phyloP scores from a whole-genome alignment of 768 basidiomycete species.

The Tulasnella sp. region DNA sequence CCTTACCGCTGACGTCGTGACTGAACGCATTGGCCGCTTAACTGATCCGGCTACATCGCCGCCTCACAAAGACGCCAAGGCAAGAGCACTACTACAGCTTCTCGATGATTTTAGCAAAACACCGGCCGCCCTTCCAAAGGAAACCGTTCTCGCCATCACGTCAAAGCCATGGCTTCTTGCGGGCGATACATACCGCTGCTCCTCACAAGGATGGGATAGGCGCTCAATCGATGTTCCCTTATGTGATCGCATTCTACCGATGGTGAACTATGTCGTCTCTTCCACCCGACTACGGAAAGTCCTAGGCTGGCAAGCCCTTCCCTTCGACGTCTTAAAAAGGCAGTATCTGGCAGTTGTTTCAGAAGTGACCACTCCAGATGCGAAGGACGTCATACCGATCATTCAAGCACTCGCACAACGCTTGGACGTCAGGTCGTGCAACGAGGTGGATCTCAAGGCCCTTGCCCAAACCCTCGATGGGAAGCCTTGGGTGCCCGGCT shows the following conservation, averaged over 20 bases:
- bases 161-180: background rate
- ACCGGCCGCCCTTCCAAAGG: background rate
- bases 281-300: background rate
- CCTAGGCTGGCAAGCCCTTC: background rate
- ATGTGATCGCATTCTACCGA: background rate
- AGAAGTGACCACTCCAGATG: background rate
- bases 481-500: background rate
- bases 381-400: background rate
- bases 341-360: background rate
- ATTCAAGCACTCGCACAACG: background rate
- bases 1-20: background rate
- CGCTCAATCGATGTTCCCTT: background rate
- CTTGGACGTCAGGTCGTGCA: background rate
- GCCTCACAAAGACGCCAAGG: background rate
- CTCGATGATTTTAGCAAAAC: background rate
- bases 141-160: background rate
- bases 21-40: background rate
- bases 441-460: background rate
- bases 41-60: background rate
- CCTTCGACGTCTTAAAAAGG: background rate
- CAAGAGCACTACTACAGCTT: background rate
- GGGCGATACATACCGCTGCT: background rate
- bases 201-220: background rate
- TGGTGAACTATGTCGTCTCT: background rate
- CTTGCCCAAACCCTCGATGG: background rate